These are phyloP conservation scores for Miscanthus lutarioriparius DNA, from an alignment of 176 grass and related monocot genomes.

Conservation along the genomic window DNA sequence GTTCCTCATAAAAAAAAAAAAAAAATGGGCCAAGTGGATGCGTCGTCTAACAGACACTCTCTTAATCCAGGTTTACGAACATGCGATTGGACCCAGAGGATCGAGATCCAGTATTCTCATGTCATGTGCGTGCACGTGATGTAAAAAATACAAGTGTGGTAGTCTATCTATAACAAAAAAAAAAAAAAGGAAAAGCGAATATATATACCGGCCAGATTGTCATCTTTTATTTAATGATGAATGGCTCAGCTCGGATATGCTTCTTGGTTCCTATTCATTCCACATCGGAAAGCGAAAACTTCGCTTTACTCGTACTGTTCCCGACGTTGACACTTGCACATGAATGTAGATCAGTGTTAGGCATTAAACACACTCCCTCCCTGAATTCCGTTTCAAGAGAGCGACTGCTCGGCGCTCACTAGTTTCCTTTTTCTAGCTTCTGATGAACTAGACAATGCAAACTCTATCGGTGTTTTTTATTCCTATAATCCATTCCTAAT, in stretches of 20 bases:
- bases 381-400: not conserved
- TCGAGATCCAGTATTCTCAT: conserved; percentile 31
- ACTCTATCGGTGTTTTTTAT: not conserved
- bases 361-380: not conserved
- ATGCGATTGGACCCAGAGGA: not conserved
- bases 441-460: not conserved
- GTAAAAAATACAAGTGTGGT: not conserved
- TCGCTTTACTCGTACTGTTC: not conserved
- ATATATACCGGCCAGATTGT: not conserved
- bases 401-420: not conserved
- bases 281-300: conserved; percentile 13
- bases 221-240: not conserved
- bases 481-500: not conserved
- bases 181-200: not conserved
- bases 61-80: not conserved
- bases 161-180: too few species aligned
- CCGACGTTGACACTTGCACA: conserved; percentile 5
- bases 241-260: conserved; percentile 13
- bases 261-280: conserved; percentile 17
- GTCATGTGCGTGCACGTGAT: conserved; percentile 16
- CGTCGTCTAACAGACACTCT: not conserved
- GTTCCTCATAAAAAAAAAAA: not conserved
- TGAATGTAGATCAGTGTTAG: not conserved
- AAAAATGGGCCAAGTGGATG: not conserved
- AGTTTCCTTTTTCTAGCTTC: not conserved